Base-by-base conservation (phyloP, 164 flowering plant genomes). In the Macadamia integrifolia region DNA sequence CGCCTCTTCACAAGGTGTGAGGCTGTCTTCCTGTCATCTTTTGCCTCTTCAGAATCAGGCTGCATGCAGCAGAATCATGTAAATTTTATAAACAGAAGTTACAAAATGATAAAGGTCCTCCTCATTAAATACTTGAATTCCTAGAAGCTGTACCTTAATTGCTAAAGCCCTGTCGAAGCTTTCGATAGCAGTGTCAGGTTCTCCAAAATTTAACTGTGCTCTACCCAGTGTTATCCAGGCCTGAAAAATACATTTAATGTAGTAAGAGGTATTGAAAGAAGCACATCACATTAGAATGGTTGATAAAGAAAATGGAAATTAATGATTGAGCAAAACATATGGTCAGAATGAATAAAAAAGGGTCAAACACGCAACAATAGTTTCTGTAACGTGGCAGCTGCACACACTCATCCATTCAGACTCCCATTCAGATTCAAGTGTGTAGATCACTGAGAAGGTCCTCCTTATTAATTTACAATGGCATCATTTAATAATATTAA, bases 161-260 rank as follows among this genome's bases (percentile, higher is more conserved):
- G 84, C 83, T 67, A 89, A 82, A 60, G 93, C 93, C 74, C 61
- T 89, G 75, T 93, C 86, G 66, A 93, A 90, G 76, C 93, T 90
- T 72, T 83, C 78, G 12, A 90, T 77, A 10, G 96, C 87, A 70
- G 74, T 80, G 70, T 90, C 96, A 40, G 98, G 96, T 80, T 93
- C 98, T 57, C 98, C 96, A 75, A 78, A 93, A 79, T 93, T 93
- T 17, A 90, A 73, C 69, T 90, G 98, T 66, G 96, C 84, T 80
- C 98, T 85, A 53, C 89, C 96, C 60, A 93, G 95, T 61, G 98
- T 90, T 50, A 87, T 70, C 98, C 98, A 89, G 4, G 93, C 96
- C 98, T 92, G 78, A 15, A 75, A 65, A 64, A 42, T 23, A 40
- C 9, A 4, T 52, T 4, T 8, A 46, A 46, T 12, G 32, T 12